A percentile compares a stretch with the other conserved stretches of the same genome.
phyloP scores from a whole-genome alignment of 2,329 filamentous ascomycete species.

The Calonectria pteridis region DNA sequence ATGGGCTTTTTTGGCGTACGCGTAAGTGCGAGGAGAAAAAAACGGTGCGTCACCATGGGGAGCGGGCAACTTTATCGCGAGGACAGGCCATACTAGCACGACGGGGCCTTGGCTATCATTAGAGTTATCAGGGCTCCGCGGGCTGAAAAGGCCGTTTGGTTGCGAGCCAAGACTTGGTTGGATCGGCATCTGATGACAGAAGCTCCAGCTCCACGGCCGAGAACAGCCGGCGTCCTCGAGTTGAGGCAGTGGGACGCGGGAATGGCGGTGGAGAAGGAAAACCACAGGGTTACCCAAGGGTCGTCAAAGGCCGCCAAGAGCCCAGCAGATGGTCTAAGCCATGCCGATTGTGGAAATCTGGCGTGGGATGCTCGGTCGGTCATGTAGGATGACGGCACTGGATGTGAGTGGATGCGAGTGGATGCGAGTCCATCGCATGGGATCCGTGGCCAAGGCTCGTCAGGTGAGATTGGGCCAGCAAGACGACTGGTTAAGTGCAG shows the following conservation, averaged over 20 bases:
- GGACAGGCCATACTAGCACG: background rate
- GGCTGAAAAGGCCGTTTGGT: background rate
- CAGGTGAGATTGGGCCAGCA: background rate
- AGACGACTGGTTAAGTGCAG: background rate
- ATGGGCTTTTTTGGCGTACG: background rate
- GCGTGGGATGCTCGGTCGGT: background rate
- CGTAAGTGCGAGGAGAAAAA: background rate
- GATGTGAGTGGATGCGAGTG: background rate
- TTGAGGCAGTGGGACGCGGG: slow-evolving; percentile 13
- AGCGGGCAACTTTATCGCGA: slow-evolving; percentile 10
- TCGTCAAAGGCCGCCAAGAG: background rate
- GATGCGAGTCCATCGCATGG: background rate
- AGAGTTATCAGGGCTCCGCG: slow-evolving; percentile 30
- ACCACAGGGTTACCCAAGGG: slow-evolving; percentile 14
- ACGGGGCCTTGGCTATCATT: slow-evolving; percentile 20
- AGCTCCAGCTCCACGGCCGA: slow-evolving; percentile 29
- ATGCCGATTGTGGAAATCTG: slow-evolving; percentile 14
- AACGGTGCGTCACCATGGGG: background rate
- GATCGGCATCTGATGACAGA: slow-evolving; percentile 28
- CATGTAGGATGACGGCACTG: slow-evolving; percentile 22
- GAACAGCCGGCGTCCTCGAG: slow-evolving; percentile 20
- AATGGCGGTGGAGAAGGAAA: slow-evolving; percentile 35
- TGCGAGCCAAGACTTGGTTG: slow-evolving; percentile 18
- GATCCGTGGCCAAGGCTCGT: background rate
- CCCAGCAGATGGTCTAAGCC: background rate